Evolutionary conservation across 2,329 filamentous ascomycete genomes (phyloP), one percentile per base, ranked within the genome.

Genomic region (Fusarium falciforme): DNA sequence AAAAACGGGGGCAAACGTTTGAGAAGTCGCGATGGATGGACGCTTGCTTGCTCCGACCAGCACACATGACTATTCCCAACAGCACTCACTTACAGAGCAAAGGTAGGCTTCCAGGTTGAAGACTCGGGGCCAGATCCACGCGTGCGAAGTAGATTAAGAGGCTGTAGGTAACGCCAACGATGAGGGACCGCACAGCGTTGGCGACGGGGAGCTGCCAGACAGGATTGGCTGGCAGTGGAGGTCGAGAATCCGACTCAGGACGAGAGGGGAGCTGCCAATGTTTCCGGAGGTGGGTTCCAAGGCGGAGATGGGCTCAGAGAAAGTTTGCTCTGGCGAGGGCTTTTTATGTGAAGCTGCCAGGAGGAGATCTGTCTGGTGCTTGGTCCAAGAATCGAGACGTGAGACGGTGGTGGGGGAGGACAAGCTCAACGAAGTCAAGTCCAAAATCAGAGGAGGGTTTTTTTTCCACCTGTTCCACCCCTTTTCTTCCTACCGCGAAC

Each of bases 371-470:
- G 49, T 31, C 49, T 31, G 49, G n/a, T 25, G 42, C 44, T 49
- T 69, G 64, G 71, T 33, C 65, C 40, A 69, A 72, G 42, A 62
- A 44, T 49, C 65, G 54, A 62, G 22, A 67, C 54, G 58, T 49
- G 49, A 55, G 65, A 40, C 63, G 59, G 60, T 77, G 71, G 55
- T 68, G 67, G 66, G 54, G 61, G 69, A 71, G 71, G 61, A 68
- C 29, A 40, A 40, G 59, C 65, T 61, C 63, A 71, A 68, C 63
- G 52, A 64, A 68, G 60, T 64, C 74, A 70, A 73, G 63, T 55
- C 67, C 58, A 62, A 42, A 58, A 59, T 61, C 54, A 57, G 63
- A 75, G 70, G 70, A 73, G 72, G 72, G 62, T 69, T 75, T 73
- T 74, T 67, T 65, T 29, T 22, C 35, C 33, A 38, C 49, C 63